Evolutionary conservation across 306 rosid genomes (phyloP), one percentile per base, ranked within the genome.

Genomic region (Adenanthera pavonina): DNA sequence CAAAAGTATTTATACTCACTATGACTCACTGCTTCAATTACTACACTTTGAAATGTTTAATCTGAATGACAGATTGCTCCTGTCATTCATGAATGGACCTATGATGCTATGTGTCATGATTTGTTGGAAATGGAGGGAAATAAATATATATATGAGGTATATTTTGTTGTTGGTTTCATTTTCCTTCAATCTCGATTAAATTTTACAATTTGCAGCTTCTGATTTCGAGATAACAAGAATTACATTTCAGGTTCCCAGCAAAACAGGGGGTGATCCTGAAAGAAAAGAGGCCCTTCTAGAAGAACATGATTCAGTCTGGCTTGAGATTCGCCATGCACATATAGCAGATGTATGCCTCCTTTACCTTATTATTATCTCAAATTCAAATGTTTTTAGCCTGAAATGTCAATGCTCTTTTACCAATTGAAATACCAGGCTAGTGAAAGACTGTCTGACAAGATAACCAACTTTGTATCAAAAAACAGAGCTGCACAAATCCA

Each of bases 401-500:
- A 77, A 78, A 71, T 75, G 16, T 67, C 60, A 84, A 73, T 80
- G 12, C 78, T 70, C 59, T 73, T 80, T 69, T 62, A 81, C 73
- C 77, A 79, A 84, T 82, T 69, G 77, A 47, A 79, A 84, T 75
- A 75, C 74, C 92, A 95, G 98, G 99, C 99, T 85, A 92, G 99
- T 84, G 98, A 95, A 80, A 90, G 96, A 64, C 75, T 95, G 78
- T 89, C 87, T 46, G 96, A 95, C 34, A 95, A 95, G 90, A 83
- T 95, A 77, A 86, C 93, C 81, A 93, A 69, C 85, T 95, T 92
- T 40, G 83, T 83, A 71, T 65, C 87, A 13, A 95, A 95, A 91
- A 95, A 95, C 86, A 95, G 92, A 89, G 99, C 98, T 76, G 98
- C 99, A 53, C 94, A 95, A 89, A 59, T 92, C 62, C 99, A 95